Conservation (phyloP, 495 filamentous ascomycete genomes). For the Glutinoglossum americanum region DNA sequence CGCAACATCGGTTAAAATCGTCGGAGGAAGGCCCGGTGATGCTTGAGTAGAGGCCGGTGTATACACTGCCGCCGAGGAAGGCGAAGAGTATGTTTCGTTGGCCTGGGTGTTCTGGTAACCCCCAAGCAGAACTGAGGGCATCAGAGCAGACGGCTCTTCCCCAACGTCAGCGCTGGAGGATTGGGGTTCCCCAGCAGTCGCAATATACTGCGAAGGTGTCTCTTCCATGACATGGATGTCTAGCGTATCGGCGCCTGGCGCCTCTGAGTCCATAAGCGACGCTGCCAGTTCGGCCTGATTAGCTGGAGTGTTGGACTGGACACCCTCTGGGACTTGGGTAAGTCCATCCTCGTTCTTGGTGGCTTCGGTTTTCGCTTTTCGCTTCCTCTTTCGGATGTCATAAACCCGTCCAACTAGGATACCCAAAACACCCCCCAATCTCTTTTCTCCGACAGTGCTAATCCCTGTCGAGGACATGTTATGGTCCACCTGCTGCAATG, state of each 20-base stretch:
- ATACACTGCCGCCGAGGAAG: background rate
- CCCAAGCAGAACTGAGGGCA: background rate
- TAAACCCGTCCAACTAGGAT: constrained; percentile 43
- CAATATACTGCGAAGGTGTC: background rate
- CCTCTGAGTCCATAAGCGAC: background rate
- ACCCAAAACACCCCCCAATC: constrained; percentile 53
- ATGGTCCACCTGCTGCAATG: constrained; percentile 36
- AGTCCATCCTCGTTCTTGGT: background rate
- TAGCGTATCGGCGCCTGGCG: background rate
- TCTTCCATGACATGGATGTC: background rate
- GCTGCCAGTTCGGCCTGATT: background rate
- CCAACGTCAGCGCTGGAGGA: background rate
- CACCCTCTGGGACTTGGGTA: background rate
- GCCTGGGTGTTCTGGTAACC: background rate
- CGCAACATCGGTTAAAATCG: background rate
- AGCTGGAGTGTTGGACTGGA: background rate
- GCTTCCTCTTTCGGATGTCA: constrained; percentile 29
- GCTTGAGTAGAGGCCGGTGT: background rate
- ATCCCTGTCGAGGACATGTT: constrained; percentile 11
- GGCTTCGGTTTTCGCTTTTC: constrained; percentile 1
- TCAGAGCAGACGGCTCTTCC: background rate
- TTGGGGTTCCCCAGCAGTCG: background rate
- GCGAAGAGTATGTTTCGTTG: background rate
- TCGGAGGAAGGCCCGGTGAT: background rate
- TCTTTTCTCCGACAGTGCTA: constrained; percentile 16